These are phyloP conservation scores for Pseudozyma hubeiensis DNA, from an alignment of 1,284 basidiomycete species.

Conservation along the genomic window DNA sequence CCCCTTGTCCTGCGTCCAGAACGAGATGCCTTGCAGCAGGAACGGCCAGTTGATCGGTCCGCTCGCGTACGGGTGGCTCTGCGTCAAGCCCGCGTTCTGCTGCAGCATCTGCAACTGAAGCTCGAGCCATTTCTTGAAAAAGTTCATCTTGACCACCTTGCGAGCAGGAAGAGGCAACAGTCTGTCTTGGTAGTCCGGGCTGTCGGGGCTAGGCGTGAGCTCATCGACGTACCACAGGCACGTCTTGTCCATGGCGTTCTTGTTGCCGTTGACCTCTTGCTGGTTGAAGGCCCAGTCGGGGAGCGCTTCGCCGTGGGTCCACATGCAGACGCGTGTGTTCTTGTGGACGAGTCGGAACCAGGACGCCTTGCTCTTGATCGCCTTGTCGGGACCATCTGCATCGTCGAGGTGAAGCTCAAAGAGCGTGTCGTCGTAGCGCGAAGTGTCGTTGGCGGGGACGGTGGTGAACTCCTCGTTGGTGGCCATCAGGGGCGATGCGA, in stretches of 20 bases:
- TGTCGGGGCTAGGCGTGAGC: constrained; percentile 75
- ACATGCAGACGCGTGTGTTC: constrained; percentile 89
- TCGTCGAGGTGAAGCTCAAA: constrained; percentile 61
- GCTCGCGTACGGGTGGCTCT: constrained; percentile 94
- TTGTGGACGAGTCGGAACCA: constrained; percentile 76
- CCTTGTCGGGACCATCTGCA: constrained; percentile 17
- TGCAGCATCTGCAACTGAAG: constrained; percentile 95
- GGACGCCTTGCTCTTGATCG: constrained; percentile 53
- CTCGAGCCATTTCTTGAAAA: constrained; percentile 94
- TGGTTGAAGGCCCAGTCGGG: constrained; percentile 98
- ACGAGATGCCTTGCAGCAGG: constrained; percentile 91
- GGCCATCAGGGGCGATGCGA: constrained; percentile 94
- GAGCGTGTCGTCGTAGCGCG: constrained; percentile 69
- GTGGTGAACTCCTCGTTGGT: constrained; percentile 95
- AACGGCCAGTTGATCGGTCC: constrained; percentile 98
- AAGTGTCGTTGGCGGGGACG: constrained; percentile 73
- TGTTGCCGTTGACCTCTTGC: constrained; percentile 98
- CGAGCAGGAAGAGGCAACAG: constrained; percentile 71
- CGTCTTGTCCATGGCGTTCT: constrained; percentile 84
- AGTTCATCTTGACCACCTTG: constrained; percentile 82
- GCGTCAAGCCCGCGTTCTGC: constrained; percentile 94
- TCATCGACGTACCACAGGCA: constrained; percentile 90
- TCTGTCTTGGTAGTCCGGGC: constrained; percentile 57
- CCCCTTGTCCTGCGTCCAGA: constrained; percentile 86
- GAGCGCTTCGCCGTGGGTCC: constrained; percentile 84